These are phyloP conservation scores for Mariannaea elegans DNA, from an alignment of 2,329 filamentous ascomycete genomes.

Conservation along the genomic window DNA sequence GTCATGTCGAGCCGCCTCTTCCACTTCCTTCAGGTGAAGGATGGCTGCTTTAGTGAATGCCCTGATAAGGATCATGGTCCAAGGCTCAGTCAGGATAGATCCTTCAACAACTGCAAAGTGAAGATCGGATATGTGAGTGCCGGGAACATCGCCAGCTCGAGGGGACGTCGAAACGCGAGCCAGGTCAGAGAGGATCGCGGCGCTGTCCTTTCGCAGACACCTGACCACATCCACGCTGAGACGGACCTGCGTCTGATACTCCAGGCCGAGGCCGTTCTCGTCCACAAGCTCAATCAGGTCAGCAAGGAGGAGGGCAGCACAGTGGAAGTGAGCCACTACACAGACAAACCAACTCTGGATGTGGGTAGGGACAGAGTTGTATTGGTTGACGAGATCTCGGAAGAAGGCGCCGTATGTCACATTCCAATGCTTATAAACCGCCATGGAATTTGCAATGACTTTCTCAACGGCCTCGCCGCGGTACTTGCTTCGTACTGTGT, in stretches of 20 bases:
- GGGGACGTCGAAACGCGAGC: slow-evolving; percentile 55
- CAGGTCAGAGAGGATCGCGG: slow-evolving; percentile 57
- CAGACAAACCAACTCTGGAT: slow-evolving; percentile 69
- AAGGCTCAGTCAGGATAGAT: slow-evolving; percentile 67
- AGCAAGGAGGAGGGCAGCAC: slow-evolving; percentile 63
- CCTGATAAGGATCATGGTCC: slow-evolving; percentile 64
- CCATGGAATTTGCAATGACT: slow-evolving; percentile 55
- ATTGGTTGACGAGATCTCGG: slow-evolving; percentile 58
- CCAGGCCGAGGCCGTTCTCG: slow-evolving; percentile 41
- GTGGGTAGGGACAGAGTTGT: slow-evolving; percentile 58
- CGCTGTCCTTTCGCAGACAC: slow-evolving; percentile 54
- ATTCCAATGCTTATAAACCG: slow-evolving; percentile 65
- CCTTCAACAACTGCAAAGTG: slow-evolving; percentile 64
- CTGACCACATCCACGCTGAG: slow-evolving; percentile 45
- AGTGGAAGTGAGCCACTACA: slow-evolving; percentile 65
- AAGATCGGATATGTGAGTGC: slow-evolving; percentile 48
- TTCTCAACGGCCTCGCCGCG: slow-evolving; percentile 54
- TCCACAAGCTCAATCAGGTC: slow-evolving; percentile 63
- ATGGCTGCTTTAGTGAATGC: slow-evolving; percentile 59
- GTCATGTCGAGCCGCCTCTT: slow-evolving; percentile 41
- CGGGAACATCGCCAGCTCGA: slow-evolving; percentile 36
- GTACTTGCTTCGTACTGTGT: slow-evolving; percentile 53
- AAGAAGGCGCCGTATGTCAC: slow-evolving; percentile 61
- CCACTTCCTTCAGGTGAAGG: slow-evolving; percentile 47
- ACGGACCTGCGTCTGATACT: slow-evolving; percentile 40